phyloP scores from a whole-genome alignment of 2,329 filamentous ascomycete species.

The Coniochaeta sp. region DNA sequence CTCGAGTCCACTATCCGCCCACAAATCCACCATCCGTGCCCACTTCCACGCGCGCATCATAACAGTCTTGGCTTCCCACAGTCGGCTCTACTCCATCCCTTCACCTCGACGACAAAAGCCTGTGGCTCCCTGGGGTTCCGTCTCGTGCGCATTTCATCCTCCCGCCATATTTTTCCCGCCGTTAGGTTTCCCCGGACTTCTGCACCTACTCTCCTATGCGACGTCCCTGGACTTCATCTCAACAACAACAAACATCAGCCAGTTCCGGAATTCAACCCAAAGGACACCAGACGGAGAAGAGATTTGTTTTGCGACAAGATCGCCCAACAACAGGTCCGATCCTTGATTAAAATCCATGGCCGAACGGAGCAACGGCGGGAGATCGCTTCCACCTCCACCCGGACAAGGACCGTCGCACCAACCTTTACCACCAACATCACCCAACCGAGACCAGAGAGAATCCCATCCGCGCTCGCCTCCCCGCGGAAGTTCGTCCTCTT shows the following conservation, averaged over 20 bases:
- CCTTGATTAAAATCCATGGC: background rate
- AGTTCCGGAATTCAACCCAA: no score
- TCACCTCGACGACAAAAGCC: background rate
- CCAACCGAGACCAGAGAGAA: background rate
- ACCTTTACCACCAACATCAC: background rate
- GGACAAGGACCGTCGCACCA: background rate
- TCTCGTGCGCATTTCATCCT: background rate
- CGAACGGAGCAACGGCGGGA: background rate
- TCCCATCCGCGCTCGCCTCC: background rate
- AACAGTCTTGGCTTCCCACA: background rate
- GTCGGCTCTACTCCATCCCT: background rate
- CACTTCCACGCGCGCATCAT: background rate
- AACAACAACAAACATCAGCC: no score
- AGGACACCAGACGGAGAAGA: no score
- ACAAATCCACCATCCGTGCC: background rate
- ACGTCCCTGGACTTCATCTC: no score
- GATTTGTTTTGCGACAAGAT: no score
- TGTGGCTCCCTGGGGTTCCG: background rate
- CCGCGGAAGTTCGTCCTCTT: background rate
- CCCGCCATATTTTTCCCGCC: no score
- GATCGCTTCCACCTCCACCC: background rate
- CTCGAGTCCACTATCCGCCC: no score
- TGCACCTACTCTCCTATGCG: background rate
- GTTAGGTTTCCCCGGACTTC: background rate
- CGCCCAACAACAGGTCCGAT: no score